Percentiles rank a stretch among this genome's conserved stretches.
Evolutionary conservation across 768 basidiomycete genomes (phyloP).

Genomic region (Chalciporus chontae): DNA sequence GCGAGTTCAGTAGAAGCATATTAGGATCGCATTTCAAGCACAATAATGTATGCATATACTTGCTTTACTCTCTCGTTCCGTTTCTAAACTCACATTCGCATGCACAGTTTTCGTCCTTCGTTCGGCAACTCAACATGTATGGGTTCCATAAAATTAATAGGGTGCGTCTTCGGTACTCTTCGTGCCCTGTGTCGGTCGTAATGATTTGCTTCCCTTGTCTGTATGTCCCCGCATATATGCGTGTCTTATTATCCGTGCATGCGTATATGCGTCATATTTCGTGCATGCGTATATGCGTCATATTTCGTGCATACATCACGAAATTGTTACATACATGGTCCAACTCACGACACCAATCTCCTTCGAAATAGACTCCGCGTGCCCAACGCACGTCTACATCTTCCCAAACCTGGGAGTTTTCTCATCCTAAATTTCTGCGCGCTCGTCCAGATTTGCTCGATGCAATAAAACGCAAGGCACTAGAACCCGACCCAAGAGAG

Average conservation of each 20-base stretch:
- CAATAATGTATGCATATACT: conserved; percentile 62
- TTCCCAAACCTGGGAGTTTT: conserved; percentile 87
- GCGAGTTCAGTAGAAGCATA: conserved; percentile 82
- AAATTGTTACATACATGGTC: not conserved
- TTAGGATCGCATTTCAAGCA: conserved; percentile 88
- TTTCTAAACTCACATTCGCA: conserved; percentile 6
- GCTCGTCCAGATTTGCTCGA: conserved; percentile 78
- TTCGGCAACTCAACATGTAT: conserved; percentile 94
- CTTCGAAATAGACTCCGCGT: conserved; percentile 60
- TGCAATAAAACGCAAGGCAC: conserved; percentile 82
- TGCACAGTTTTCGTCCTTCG: conserved; percentile 85
- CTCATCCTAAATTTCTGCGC: conserved; percentile 81
- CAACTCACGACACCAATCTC: not conserved
- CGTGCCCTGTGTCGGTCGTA: conserved; percentile 6
- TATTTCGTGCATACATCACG: not conserved
- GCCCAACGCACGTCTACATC: conserved; percentile 78
- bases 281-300: conserved; percentile 5
- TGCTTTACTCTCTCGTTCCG: conserved; percentile 3
- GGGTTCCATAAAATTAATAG: conserved; percentile 94
- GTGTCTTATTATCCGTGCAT: not conserved
- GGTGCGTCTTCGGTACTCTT: conserved; percentile 39
- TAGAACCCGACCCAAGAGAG: conserved; percentile 70
- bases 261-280: conserved; percentile 4
- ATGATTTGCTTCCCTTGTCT: conserved; percentile 3
- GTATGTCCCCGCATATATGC: not conserved